These are phyloP conservation scores for Alternaria arbusti DNA, from an alignment of 2,329 filamentous ascomycete species.

Conservation along the genomic window DNA sequence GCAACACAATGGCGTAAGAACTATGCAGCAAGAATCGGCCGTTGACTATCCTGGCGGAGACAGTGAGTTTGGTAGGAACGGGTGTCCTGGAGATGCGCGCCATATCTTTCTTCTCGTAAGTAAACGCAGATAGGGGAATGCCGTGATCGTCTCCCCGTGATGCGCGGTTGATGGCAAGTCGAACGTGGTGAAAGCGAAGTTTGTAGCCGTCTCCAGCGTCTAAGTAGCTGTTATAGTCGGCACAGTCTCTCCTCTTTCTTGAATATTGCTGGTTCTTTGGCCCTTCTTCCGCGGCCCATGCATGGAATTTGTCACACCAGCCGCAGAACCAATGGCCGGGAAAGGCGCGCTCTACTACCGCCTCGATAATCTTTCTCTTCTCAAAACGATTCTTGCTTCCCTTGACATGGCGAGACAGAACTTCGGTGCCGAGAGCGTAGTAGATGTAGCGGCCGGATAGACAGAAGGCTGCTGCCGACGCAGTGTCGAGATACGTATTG, in stretches of 20 bases:
- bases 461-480: slow-evolving; percentile 34
- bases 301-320: slow-evolving; percentile 44
- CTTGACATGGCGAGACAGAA: slow-evolving; percentile 24
- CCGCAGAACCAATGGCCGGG: slow-evolving; percentile 43
- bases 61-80: slow-evolving; percentile 14
- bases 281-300: slow-evolving; percentile 17
- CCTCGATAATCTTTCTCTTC: slow-evolving; percentile 29
- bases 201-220: slow-evolving; percentile 22
- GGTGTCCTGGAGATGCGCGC: slow-evolving; percentile 22
- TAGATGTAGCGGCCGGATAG: slow-evolving; percentile 34
- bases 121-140: slow-evolving; percentile 26
- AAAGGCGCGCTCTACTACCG: slow-evolving; percentile 41
- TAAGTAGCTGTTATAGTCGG: slow-evolving; percentile 37
- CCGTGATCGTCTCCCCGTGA: slow-evolving; percentile 32
- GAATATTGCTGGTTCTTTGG: slow-evolving; percentile 7
- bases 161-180: slow-evolving; percentile 31
- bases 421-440: slow-evolving; percentile 36
- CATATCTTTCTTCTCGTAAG: slow-evolving; percentile 10
- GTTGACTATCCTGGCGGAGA: slow-evolving; percentile 21
- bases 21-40: slow-evolving; percentile 28
- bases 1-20: slow-evolving; percentile 23
- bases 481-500: slow-evolving; percentile 29
- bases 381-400: slow-evolving; percentile 23
- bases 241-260: slow-evolving; percentile 23
- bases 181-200: slow-evolving; percentile 38